Percentiles rank a stretch among this genome's conserved stretches.
Conservation (phyloP, 495 filamentous ascomycete genomes). For the Xeromyces bisporus region DNA sequence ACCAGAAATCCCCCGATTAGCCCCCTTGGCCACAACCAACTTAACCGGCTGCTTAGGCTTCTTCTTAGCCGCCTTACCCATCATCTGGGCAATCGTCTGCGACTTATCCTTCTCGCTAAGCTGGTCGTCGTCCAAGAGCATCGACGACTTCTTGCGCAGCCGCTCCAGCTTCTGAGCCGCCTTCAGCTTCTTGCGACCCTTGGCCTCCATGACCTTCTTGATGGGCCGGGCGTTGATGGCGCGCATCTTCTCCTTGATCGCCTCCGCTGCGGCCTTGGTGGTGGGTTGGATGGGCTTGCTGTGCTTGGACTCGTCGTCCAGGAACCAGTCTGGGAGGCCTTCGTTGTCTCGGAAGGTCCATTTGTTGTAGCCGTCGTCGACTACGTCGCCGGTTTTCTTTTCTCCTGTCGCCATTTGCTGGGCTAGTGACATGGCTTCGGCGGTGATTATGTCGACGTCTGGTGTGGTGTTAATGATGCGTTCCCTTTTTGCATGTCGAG, state of each 20-base stretch:
- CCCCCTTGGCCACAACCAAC: constrained; percentile 74
- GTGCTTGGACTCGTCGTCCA: constrained; percentile 79
- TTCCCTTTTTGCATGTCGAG: too few species aligned
- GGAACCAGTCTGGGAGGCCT: constrained; percentile 93
- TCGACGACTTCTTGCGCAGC: constrained; percentile 80
- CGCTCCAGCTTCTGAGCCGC: constrained; percentile 81
- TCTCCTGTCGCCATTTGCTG: constrained; percentile 78
- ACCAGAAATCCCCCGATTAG: constrained; percentile 68
- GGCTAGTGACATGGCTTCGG: constrained; percentile 96
- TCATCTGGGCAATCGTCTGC: constrained; percentile 59
- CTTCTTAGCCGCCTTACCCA: constrained; percentile 69
- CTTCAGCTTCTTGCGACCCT: constrained; percentile 92
- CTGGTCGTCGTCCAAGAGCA: constrained; percentile 72
- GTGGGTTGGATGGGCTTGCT: constrained; percentile 73
- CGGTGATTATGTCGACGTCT: constrained; percentile 97
- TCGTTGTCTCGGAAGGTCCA: constrained; percentile 79
- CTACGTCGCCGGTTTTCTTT: constrained; percentile 54
- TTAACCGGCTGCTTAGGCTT: constrained; percentile 70
- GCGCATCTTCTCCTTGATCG: constrained; percentile 90
- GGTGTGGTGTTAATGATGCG: too few species aligned
- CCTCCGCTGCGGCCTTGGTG: constrained; percentile 69
- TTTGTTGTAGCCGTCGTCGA: constrained; percentile 90
- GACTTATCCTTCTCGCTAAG: constrained; percentile 94
- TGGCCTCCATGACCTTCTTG: constrained; percentile 97
- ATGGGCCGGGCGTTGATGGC: constrained; percentile 93